phyloP scores from a whole-genome alignment of 2,329 filamentous ascomycete species.

The Aspergillus pseudoterreus region DNA sequence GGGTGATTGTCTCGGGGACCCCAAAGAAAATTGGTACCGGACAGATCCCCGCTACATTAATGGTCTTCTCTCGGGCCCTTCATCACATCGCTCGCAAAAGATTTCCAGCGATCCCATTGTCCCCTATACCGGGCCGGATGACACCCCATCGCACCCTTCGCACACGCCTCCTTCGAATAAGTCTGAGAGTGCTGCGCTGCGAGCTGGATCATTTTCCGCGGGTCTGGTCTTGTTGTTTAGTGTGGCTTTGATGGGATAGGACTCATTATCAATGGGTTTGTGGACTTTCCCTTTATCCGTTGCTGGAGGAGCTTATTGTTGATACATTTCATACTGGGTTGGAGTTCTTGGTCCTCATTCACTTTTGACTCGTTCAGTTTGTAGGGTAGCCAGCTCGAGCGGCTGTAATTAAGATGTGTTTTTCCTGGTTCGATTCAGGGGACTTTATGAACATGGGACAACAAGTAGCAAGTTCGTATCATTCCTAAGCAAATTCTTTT shows the following conservation, averaged over 20 bases:
- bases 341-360: too few relatives aligned
- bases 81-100: too few relatives aligned
- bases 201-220: neutral
- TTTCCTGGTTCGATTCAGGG: too few relatives aligned
- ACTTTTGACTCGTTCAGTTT: too few relatives aligned
- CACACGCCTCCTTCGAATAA: neutral
- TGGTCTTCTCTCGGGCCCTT: conserved; percentile 13
- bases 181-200: neutral
- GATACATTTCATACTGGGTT: too few relatives aligned
- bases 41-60: conserved; percentile 22
- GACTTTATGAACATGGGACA: too few relatives aligned
- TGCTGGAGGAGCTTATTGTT: too few relatives aligned
- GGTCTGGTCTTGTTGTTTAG: neutral
- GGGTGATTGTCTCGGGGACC: conserved; percentile 41
- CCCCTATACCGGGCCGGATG: conserved; percentile 25
- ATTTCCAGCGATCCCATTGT: conserved; percentile 13
- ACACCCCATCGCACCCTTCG: too few relatives aligned
- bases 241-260: neutral
- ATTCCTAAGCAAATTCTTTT: too few relatives aligned
- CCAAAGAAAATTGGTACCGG: conserved; percentile 40
- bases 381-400: too few relatives aligned
- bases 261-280: neutral
- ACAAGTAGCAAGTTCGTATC: too few relatives aligned
- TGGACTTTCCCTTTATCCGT: neutral
- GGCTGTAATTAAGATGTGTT: too few relatives aligned